Base-by-base conservation (phyloP, 2,329 filamentous ascomycete species). In the Colletotrichum trifolii region DNA sequence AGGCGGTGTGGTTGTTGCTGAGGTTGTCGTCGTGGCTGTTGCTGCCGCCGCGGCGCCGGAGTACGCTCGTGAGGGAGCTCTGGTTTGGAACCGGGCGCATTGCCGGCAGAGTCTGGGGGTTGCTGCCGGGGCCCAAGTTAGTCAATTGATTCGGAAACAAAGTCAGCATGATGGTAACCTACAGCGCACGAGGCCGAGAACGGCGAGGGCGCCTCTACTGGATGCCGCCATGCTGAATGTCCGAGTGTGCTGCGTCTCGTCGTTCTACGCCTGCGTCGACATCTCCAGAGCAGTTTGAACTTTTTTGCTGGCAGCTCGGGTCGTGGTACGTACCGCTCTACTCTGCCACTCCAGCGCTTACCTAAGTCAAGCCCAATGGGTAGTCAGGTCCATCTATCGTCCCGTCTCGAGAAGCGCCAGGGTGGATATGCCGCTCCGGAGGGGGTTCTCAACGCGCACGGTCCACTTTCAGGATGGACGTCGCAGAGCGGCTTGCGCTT, bases 141-240 rank as follows among this genome's bases (percentile, higher is more conserved):
- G 59, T 53, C 64, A 65, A 63, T 66, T 58, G 43, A n/a, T 40
- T 13, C n/a, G 35, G 40, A 15, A 50, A 59, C n/a, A 17, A 17
- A 17, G 17, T 17, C 17, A 11, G 8, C 12, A 42, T 42, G 9
- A 46, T 9, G 42, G 35, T 53, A 57, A 61, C 83, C 73, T 73
- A 89, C 87, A 79, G 73, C 80, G 79, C 63, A 88, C 70, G 59
- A 84, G 76, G 68, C 79, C 79, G 71, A 81, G 78, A 64, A 83
- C 75, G 73, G 81, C 81, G 73, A 77, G 80, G 69, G 82, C 76
- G 69, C 86, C 85, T 81, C 86, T 85, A 79, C 85, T 86, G 71
- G 85, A 82, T 70, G 83, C 81, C 69, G 83, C 79, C 86, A 89
- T 86, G 64, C 60, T 80, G 65, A 64, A 67, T 52, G 46, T 50